A percentile compares a stretch with the other conserved stretches of the same genome.
phyloP scores from a whole-genome alignment of 2,329 filamentous ascomycete genomes.

The Canariomyces notabilis region DNA sequence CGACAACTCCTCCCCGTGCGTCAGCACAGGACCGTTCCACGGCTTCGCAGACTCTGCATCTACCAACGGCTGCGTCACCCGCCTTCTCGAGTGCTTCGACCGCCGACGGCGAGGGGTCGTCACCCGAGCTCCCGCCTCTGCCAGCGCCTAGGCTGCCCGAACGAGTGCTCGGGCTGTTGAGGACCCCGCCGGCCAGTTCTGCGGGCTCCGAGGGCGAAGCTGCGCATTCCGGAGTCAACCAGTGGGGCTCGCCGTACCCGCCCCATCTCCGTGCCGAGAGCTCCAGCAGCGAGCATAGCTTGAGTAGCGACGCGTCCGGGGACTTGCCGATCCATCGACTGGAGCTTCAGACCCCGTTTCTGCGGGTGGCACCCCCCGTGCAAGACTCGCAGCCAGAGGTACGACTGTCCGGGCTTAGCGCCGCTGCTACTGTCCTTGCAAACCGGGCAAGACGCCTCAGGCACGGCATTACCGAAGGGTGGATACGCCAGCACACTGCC shows the following conservation, averaged over 20 bases:
- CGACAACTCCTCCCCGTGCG: slow-evolving; percentile 54
- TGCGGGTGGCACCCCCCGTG: slow-evolving; percentile 50
- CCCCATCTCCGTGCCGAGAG: slow-evolving; percentile 49
- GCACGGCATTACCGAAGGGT: slow-evolving; percentile 70
- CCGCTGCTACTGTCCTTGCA: slow-evolving; percentile 57
- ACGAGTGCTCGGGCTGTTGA: slow-evolving; percentile 49
- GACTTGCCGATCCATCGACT: slow-evolving; percentile 58
- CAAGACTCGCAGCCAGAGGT: slow-evolving; percentile 34
- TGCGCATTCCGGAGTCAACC: slow-evolving; percentile 60
- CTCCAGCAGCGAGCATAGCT: slow-evolving; percentile 48
- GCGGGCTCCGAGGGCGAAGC: slow-evolving; percentile 33
- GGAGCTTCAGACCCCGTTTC: slow-evolving; percentile 57
- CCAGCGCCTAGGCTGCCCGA: slow-evolving; percentile 54
- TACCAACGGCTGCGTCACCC: slow-evolving; percentile 43
- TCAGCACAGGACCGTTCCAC: slow-evolving; percentile 53
- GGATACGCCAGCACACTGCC: slow-evolving; percentile 81
- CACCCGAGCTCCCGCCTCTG: slow-evolving; percentile 54
- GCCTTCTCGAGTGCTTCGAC: slow-evolving; percentile 59
- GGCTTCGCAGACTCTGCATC: slow-evolving; percentile 32
- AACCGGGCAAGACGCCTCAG: slow-evolving; percentile 57
- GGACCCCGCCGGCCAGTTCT: slow-evolving; percentile 43
- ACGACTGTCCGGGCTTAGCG: slow-evolving; percentile 41
- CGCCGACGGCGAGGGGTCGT: slow-evolving; percentile 54
- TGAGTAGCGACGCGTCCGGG: slow-evolving; percentile 55
- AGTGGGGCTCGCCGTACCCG: slow-evolving; percentile 89